Base-by-base conservation (phyloP, 257 asterid genomes). In the Rehmannia glutinosa region DNA sequence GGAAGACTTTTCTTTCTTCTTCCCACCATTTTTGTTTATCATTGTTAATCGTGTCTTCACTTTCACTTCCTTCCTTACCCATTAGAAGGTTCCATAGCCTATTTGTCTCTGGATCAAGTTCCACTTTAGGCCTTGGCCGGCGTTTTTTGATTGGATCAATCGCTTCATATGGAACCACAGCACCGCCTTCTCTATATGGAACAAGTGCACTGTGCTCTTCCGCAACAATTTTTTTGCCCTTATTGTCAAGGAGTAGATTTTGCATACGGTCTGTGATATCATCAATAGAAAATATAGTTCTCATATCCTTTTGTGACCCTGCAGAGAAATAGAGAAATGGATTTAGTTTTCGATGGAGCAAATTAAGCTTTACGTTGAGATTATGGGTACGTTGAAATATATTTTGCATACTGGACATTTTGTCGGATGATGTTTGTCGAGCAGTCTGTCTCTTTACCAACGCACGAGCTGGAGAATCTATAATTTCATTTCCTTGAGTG, bases 21-120 rank as follows among this genome's bases (percentile, higher is more conserved):
- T 87, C 97, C 98, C 96, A 92, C 87, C 81, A 71, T 82, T 84
- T 78, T 58, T 89, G 84, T 59, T 75, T 89, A 58, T 82, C 78
- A 52, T 72, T 62, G 58, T 77, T 87, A 81, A 70, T 64, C 55
- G 79, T 62, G 62, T 85, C 89, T 51, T 84, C 74, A 92, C 98
- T n/a, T n/a, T n/a, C n/a, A n/a, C n/a, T n/a, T n/a, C n/a, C n/a
- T n/a, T n/a, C n/a, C n/a, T n/a, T n/a, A n/a, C n/a, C n/a, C n/a
- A n/a, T n/a, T n/a, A n/a, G n/a, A n/a, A n/a, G n/a, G n/a, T n/a
- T n/a, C n/a, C n/a, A n/a, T n/a, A n/a, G n/a, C n/a, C n/a, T n/a
- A n/a, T n/a, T n/a, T n/a, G n/a, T n/a, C n/a, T n/a, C n/a, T n/a
- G n/a, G n/a, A n/a, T n/a, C n/a, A n/a, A n/a, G n/a, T n/a, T n/a